These are phyloP conservation scores for Daldinia caldariorum DNA, from an alignment of 495 filamentous ascomycete genomes.

Conservation along the genomic window DNA sequence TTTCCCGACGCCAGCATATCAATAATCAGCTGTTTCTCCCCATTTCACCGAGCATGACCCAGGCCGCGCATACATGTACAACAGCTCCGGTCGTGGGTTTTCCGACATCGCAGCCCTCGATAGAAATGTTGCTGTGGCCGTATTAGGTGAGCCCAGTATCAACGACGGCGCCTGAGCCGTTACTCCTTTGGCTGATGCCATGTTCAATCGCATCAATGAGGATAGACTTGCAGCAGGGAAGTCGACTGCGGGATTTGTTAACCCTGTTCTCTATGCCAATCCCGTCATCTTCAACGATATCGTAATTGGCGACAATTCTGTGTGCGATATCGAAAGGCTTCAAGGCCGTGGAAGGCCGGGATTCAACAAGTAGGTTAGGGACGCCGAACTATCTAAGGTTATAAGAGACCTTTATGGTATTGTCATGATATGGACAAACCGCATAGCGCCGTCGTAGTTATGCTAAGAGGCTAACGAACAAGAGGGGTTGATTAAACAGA, in stretches of 20 bases:
- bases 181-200: conserved; percentile 64
- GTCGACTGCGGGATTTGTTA: conserved; percentile 59
- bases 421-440: not conserved
- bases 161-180: conserved; percentile 69
- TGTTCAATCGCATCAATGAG: conserved; percentile 72
- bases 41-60: conserved; percentile 62
- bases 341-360: not conserved
- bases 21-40: conserved; percentile 60
- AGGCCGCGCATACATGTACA: conserved; percentile 53
- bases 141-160: conserved; percentile 51
- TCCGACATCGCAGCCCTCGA: conserved; percentile 74
- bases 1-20: conserved; percentile 37
- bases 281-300: not conserved
- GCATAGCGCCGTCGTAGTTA: not conserved
- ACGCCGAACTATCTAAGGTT: not conserved
- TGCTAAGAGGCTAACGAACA: not conserved
- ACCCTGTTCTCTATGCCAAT: conserved; percentile 64
- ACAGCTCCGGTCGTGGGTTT: conserved; percentile 67
- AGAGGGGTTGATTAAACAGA: not conserved
- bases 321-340: not conserved
- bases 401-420: not conserved
- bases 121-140: conserved; percentile 63
- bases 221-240: conserved; percentile 66
- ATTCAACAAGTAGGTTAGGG: not conserved
- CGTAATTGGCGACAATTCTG: not conserved